Conservation (phyloP, 495 filamentous ascomycete species). For the Aspergillus hancockii region DNA sequence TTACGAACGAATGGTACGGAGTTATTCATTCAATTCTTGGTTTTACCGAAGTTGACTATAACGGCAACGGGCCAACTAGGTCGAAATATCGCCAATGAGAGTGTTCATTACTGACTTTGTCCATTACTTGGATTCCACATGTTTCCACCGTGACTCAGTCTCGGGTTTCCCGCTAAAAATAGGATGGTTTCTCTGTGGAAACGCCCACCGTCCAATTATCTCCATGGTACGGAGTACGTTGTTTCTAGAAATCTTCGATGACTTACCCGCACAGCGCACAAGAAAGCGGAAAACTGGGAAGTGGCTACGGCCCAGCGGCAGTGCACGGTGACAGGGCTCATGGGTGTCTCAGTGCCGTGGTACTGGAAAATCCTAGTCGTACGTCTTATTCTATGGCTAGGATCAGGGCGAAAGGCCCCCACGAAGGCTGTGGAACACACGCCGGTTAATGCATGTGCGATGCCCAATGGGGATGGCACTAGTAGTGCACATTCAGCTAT, state of each 20-base stretch:
- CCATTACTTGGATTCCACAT: slow-evolving; percentile 18
- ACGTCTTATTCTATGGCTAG: not conserved
- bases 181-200: slow-evolving; percentile 10
- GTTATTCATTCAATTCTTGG: not conserved
- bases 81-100: not conserved
- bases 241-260: slow-evolving; percentile 33
- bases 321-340: slow-evolving; percentile 8
- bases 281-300: slow-evolving; percentile 9
- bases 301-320: slow-evolving; percentile 4
- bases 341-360: not conserved
- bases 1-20: not conserved
- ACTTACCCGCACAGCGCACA: slow-evolving; percentile 10
- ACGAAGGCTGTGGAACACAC: slow-evolving; percentile 4
- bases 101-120: slow-evolving; percentile 5
- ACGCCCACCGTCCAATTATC: slow-evolving; percentile 7
- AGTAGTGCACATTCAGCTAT: not conserved
- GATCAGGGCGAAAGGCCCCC: slow-evolving; percentile 6
- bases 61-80: not conserved
- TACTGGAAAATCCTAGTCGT: not conserved
- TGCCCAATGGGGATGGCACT: not conserved
- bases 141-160: slow-evolving; percentile 13
- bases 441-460: not conserved
- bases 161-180: slow-evolving; percentile 24
- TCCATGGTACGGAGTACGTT: not conserved
- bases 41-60: not conserved